These are phyloP conservation scores for Lentinula sp. DNA, from an alignment of 768 basidiomycete species.

Conservation along the genomic window DNA sequence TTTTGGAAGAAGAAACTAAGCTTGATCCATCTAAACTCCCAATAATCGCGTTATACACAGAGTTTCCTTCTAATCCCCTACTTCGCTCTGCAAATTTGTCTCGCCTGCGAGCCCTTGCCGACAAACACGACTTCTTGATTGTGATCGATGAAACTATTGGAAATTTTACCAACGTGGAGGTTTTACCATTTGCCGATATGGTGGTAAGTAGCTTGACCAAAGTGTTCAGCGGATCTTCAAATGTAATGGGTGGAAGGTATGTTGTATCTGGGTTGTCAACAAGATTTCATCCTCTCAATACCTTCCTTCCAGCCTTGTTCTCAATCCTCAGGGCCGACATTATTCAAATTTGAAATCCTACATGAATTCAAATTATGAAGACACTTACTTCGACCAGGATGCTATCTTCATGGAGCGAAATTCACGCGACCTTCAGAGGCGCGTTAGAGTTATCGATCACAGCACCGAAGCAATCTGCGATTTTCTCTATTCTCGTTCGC, in stretches of 20 bases:
- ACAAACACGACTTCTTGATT: conserved; percentile 82
- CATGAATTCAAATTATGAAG: conserved; percentile 62
- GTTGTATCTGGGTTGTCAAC: conserved; percentile 14
- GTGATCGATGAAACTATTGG: conserved; percentile 94
- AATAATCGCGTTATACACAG: conserved; percentile 78
- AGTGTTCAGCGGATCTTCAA: conserved; percentile 89
- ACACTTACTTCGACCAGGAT: conserved; percentile 85
- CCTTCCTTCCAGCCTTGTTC: conserved; percentile 54
- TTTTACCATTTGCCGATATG: conserved; percentile 80
- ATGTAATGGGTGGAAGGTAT: conserved; percentile 97
- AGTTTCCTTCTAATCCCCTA: conserved; percentile 95
- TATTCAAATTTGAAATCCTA: conserved; percentile 61
- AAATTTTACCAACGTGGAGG: conserved; percentile 90
- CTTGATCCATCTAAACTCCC: conserved; percentile 45
- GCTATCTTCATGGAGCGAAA: conserved; percentile 98
- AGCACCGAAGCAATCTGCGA: conserved; percentile 84
- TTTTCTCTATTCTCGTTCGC: conserved; percentile 58
- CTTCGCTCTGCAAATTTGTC: conserved; percentile 78
- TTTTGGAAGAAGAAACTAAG: conserved; percentile 43
- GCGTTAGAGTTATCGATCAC: conserved; percentile 69
- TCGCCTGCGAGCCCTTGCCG: conserved; percentile 70
- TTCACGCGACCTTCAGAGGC: conserved; percentile 83
- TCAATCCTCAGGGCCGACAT: conserved; percentile 74
- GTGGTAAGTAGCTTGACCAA: conserved; percentile 91
- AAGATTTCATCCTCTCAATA: neutral